Base-by-base conservation (phyloP, 306 rosid genomes). In the Ceratonia siliqua region DNA sequence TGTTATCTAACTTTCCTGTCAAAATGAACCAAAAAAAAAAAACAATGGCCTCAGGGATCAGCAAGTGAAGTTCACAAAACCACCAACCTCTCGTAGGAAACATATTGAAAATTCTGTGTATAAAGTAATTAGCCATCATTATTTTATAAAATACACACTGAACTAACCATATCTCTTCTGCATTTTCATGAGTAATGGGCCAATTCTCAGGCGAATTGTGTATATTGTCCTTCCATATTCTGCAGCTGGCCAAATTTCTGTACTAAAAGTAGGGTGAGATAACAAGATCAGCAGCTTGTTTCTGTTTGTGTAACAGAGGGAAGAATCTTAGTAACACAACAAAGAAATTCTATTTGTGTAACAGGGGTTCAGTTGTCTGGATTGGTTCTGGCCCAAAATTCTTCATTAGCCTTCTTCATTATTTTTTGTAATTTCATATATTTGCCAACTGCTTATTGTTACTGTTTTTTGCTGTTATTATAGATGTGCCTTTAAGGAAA, bases 201-300 rank as follows among this genome's bases (percentile, higher is more conserved):
- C 99, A 11, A 92, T 35, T 76, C 99, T 86, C 75, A 90, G 98
- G 68, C 96, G 90, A 78, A 95, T 95, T 33, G 99, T 92, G 82
- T 95, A 95, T 98, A 95, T 95, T 68, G 99, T 95, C 83, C 98
- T 86, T 71, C 99, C 99, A 75, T 95, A 95, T 76, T 92, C 99
- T 2, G 97, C 96, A 75, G 99, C 99, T 55, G 97, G 89, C 97
- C 99, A 95, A 77, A 92, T 90, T 72, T 95, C 99, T 2, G 95
- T 89, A 85, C 99, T 98, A 50, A 95, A 94, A 77, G n/a, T n/a
- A n/a, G n/a, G n/a, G n/a, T n/a, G n/a, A n/a, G n/a, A n/a, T n/a
- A n/a, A n/a, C n/a, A n/a, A n/a, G n/a, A n/a, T n/a, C n/a, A n/a
- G n/a, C n/a, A n/a, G n/a, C n/a, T n/a, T n/a, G n/a, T n/a, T n/a